Evolutionary conservation across 176 grass and related monocot genomes (phyloP), one percentile per base, ranked within the genome.

Genomic region (Bothriochloa decipiens): DNA sequence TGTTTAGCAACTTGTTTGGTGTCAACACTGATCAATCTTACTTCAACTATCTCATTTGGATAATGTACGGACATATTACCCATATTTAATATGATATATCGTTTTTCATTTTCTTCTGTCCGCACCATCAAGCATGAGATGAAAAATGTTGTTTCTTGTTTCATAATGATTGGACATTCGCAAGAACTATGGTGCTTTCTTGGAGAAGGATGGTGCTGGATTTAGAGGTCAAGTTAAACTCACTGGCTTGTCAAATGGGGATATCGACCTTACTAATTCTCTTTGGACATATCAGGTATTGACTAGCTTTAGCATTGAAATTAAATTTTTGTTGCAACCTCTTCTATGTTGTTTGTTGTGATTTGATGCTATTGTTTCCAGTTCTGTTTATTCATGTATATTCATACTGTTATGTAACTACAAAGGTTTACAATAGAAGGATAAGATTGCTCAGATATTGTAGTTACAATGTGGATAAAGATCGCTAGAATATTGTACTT

Each of bases 171-270:
- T 87, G n/a, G 78, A 62, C 81, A 55, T 8, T 82, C 3, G 13
- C 65, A 86, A 97, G 95, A 98, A 98, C 62, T 98, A 95, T 90
- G 96, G 96, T 80, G 96, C 93, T 73, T 98, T 95, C 89, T 90
- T 98, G 88, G 96, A 98, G 92, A 95, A 93, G 71, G 96, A 98
- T 92, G 96, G 93, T 85, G 96, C 93, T 80, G 96, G 93, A 85
- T 93, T 98, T 89, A 98, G 87, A 87, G 96, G 93, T 70, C 76
- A 90, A 85, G 86, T 98, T 64, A 98, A 93, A 85, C 76, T 98
- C 49, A 92, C 89, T 91, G 96, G 96, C 65, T 78, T 98, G 26
- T 85, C 89, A 83, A 77, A 92, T 90, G 87, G 92, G 60, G 93
- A 93, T 77, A 83, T 93, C 35, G 81, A 98, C 74, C 92, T 98